Evolutionary conservation across 306 rosid genomes (phyloP).

Genomic region (Cajanus cajan): DNA sequence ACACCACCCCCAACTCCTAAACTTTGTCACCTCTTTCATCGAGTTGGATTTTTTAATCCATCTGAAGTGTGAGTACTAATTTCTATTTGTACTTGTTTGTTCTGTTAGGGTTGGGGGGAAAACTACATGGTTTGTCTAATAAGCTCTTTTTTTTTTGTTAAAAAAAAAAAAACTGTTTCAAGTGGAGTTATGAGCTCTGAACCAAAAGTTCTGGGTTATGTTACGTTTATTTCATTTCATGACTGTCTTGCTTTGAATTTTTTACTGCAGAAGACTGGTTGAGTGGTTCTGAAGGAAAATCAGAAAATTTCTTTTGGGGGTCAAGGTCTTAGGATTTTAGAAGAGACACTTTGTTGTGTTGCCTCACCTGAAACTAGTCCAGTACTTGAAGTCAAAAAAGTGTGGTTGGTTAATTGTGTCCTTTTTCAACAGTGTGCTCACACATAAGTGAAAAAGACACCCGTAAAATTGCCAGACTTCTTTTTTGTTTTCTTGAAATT

Average conservation of each 20-base stretch:
- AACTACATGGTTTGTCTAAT: background rate
- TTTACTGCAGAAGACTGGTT: background rate
- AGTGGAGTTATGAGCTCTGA: background rate
- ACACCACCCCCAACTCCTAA: background rate
- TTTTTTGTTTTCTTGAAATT: slow-evolving; percentile 10
- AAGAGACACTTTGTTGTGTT: background rate
- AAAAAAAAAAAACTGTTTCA: background rate
- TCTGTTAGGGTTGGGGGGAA: slow-evolving; percentile 14
- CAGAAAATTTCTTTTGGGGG: background rate
- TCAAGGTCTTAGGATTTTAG: background rate
- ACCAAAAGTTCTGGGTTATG: background rate
- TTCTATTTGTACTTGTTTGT: background rate
- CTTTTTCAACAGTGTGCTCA: background rate
- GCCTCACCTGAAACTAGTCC: slow-evolving; percentile 4
- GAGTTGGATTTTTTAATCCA: slow-evolving; percentile 9
- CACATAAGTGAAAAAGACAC: background rate
- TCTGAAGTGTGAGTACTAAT: background rate
- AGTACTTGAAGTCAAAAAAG: slow-evolving; percentile 14
- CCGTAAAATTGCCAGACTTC: background rate
- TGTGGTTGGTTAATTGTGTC: slow-evolving; percentile 6
- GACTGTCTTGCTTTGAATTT: background rate
- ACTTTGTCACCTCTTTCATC: background rate
- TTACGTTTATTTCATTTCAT: background rate
- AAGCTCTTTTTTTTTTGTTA: background rate
- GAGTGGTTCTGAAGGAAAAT: slow-evolving; percentile 3